A percentile compares a stretch with the other conserved stretches of the same genome.
These are phyloP conservation scores for Diaporthe ampelina DNA, from an alignment of 2,329 filamentous ascomycete genomes.

Conservation along the genomic window DNA sequence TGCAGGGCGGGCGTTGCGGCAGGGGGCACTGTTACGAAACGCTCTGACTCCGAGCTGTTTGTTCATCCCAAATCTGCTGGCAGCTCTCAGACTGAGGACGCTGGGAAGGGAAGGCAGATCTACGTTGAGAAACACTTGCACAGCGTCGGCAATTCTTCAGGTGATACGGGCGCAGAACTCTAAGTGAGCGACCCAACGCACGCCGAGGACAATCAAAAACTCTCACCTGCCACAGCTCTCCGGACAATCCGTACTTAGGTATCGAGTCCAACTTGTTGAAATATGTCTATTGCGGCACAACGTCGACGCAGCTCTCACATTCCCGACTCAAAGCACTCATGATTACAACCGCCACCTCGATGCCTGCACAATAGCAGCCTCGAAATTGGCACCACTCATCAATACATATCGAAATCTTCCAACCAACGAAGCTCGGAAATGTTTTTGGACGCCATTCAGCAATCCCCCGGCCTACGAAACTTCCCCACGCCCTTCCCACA, in stretches of 20 bases:
- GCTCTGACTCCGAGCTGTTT: slow-evolving; percentile 3
- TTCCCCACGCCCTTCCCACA: background rate
- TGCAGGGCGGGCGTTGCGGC: slow-evolving; percentile 15
- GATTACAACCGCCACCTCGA: background rate
- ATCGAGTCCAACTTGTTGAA: background rate
- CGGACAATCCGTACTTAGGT: background rate
- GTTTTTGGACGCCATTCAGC: slow-evolving; percentile 15
- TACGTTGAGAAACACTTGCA: slow-evolving; percentile 6
- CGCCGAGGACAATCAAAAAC: background rate
- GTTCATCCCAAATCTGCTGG: slow-evolving; percentile 19
- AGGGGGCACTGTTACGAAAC: slow-evolving; percentile 17
- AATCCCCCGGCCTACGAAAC: background rate
- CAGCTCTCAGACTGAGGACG: slow-evolving; percentile 21
- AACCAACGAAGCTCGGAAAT: background rate
- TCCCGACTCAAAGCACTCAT: background rate
- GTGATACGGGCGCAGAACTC: slow-evolving; percentile 20
- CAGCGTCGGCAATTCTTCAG: slow-evolving; percentile 19
- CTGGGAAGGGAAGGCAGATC: slow-evolving; percentile 2
- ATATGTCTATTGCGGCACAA: background rate
- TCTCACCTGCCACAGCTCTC: background rate
- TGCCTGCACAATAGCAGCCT: background rate
- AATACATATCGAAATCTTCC: too few relatives aligned
- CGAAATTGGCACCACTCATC: background rate
- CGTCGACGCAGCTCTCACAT: background rate
- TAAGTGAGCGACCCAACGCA: background rate